Evolutionary conservation across 148 eudicot species (phyloP).

Genomic region (Simmondsia chinensis): DNA sequence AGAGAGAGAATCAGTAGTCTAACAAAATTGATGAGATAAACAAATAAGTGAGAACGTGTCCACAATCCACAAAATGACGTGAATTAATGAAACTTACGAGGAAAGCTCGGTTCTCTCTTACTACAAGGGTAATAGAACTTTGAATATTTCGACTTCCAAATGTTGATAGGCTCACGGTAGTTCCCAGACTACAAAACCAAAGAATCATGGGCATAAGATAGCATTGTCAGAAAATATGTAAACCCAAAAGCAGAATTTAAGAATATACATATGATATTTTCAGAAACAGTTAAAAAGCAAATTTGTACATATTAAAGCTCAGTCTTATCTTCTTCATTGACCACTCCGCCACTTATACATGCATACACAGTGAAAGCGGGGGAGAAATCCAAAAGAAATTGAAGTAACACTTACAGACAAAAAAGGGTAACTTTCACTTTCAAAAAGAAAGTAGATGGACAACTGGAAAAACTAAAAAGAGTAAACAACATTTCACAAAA

Average conservation of each 20-base stretch:
- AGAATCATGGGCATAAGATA: constrained; percentile 3
- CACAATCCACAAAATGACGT: not conserved
- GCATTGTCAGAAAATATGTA: not conserved
- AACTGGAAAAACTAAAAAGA: too few relatives aligned
- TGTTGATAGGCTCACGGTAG: constrained; percentile 56
- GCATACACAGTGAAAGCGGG: too few relatives aligned
- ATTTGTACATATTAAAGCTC: too few relatives aligned
- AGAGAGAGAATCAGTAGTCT: too few relatives aligned
- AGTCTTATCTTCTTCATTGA: too few relatives aligned
- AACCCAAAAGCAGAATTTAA: not conserved
- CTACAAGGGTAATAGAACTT: constrained; percentile 82
- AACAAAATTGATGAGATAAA: not conserved
- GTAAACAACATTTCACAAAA: too few relatives aligned
- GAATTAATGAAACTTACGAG: constrained; percentile 45
- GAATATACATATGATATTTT: not conserved
- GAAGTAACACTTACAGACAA: too few relatives aligned
- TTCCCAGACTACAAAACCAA: constrained; percentile 32
- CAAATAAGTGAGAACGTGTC: not conserved
- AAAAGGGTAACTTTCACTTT: too few relatives aligned
- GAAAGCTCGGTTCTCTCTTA: constrained; percentile 64
- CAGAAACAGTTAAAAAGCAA: too few relatives aligned
- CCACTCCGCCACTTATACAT: too few relatives aligned
- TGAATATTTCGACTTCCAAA: constrained; percentile 81
- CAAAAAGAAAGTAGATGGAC: too few relatives aligned
- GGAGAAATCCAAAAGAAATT: too few relatives aligned